Conservation (phyloP, 352 stramenopile species). For the Globisporangium nagaii region DNA sequence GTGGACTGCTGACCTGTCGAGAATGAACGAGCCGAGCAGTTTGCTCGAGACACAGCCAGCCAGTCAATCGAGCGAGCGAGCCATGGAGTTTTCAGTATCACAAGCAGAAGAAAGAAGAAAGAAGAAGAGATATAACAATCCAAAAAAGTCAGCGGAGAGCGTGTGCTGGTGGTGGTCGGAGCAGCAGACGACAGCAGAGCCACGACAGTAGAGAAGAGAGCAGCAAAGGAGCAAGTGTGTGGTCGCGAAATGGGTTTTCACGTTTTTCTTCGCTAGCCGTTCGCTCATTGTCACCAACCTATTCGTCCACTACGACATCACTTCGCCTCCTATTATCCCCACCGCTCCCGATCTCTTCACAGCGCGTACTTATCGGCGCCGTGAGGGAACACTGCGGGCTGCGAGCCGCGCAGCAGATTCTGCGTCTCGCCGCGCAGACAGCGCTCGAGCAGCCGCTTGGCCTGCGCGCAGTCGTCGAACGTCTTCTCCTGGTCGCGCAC, state of each 20-base stretch:
- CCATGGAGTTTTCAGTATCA: constrained; percentile 1
- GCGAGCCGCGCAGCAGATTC: constrained; percentile 52
- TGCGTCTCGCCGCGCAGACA: constrained; percentile 66
- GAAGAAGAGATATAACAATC: not conserved
- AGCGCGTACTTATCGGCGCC: not conserved
- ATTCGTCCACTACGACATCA: too few species aligned
- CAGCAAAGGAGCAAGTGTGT: not conserved
- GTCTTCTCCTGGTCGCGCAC: constrained; percentile 28
- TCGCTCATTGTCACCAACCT: not conserved
- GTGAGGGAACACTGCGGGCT: constrained; percentile 54
- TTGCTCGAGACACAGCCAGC: too few species aligned
- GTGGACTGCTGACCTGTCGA: not conserved
- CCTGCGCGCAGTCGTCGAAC: constrained; percentile 35
- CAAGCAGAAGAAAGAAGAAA: not conserved
- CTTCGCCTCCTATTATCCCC: not conserved
- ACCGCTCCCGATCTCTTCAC: not conserved
- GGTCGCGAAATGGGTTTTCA: not conserved
- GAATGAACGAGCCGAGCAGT: not conserved
- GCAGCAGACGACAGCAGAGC: not conserved
- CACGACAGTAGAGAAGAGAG: not conserved
- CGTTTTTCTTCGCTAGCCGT: not conserved
- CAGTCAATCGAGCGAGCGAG: not conserved
- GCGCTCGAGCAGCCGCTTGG: constrained; percentile 66
- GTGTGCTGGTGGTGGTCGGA: not conserved
- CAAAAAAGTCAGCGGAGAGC: not conserved